Evolutionary conservation across 2,329 filamentous ascomycete species (phyloP).

Genomic region (Penicillium sp.): DNA sequence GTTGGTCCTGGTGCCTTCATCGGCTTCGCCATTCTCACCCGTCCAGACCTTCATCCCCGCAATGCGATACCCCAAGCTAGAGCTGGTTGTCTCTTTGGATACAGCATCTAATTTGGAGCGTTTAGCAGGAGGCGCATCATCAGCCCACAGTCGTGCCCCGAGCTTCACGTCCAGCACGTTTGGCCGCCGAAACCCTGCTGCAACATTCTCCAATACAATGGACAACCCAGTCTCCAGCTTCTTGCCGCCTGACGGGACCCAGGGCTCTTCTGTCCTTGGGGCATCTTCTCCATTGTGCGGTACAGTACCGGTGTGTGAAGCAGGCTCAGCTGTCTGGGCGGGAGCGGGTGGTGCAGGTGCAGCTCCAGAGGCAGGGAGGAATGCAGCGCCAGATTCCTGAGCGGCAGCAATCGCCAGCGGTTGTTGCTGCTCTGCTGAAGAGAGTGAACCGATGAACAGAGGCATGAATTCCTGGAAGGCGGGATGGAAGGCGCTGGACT

Average conservation of each 20-base stretch:
- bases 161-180: constrained; percentile 95
- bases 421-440: constrained; percentile 56
- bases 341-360: constrained; percentile 14
- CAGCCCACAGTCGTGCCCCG: constrained; percentile 80
- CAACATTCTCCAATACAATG: constrained; percentile 81
- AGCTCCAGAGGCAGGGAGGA: constrained; percentile 26
- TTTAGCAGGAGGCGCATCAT: constrained; percentile 60
- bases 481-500: constrained; percentile 66
- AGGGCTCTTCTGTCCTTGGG: constrained; percentile 29
- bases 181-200: constrained; percentile 73
- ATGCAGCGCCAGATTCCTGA: constrained; percentile 45
- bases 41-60: constrained; percentile 63
- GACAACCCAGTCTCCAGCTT: constrained; percentile 73
- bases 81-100: constrained; percentile 57
- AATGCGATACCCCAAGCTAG: constrained; percentile 61
- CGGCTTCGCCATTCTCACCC: constrained; percentile 34
- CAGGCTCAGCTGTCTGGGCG: constrained; percentile 16
- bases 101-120: constrained; percentile 59
- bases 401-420: constrained; percentile 46
- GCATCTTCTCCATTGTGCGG: constrained; percentile 24
- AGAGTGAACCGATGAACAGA: constrained; percentile 74
- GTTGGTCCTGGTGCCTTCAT: constrained; percentile 34
- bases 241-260: constrained; percentile 54
- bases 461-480: constrained; percentile 80
- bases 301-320: constrained; percentile 27